phyloP scores from a whole-genome alignment of 1,284 basidiomycete species.

The Chiua sp. region DNA sequence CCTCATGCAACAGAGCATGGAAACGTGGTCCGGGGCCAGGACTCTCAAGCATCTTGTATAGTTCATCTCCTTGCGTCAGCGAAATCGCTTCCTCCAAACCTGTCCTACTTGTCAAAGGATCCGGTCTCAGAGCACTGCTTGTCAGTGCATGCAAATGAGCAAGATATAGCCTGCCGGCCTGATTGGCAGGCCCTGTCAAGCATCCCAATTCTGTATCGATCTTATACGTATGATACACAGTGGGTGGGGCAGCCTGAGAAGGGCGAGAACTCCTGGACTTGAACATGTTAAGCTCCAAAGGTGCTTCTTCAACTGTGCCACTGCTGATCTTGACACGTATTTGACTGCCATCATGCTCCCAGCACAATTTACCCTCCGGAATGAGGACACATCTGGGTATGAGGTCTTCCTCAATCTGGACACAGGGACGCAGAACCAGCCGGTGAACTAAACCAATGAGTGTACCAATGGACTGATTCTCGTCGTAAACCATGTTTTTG shows the following conservation, averaged over 20 bases:
- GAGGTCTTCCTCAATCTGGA: constrained; percentile 16
- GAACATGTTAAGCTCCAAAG: too few relatives aligned
- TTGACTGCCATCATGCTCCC: constrained; percentile 27
- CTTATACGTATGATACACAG: constrained; percentile 43
- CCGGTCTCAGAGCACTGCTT: constrained; percentile 41
- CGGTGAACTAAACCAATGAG: constrained; percentile 40
- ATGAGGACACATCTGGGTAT: constrained; percentile 42
- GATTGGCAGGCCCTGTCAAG: constrained; percentile 38
- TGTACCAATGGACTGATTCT: constrained; percentile 30
- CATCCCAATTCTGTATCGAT: constrained; percentile 45
- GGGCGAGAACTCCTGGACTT: too few relatives aligned
- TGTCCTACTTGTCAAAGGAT: constrained; percentile 46
- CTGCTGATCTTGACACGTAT: constrained; percentile 30
- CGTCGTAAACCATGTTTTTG: constrained; percentile 30
- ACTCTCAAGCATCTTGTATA: too few relatives aligned
- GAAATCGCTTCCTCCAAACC: constrained; percentile 37
- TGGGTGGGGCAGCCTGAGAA: too few relatives aligned
- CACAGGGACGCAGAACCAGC: constrained; percentile 47
- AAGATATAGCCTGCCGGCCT: constrained; percentile 44
- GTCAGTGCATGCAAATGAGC: constrained; percentile 53
- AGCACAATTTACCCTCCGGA: constrained; percentile 41
- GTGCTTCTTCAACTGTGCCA: too few relatives aligned
- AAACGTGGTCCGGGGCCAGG: too few relatives aligned
- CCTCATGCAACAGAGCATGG: too few relatives aligned
- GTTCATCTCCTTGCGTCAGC: too few relatives aligned